Conservation (phyloP, 176 grass and related monocot species). For the Chloris gayana region DNA sequence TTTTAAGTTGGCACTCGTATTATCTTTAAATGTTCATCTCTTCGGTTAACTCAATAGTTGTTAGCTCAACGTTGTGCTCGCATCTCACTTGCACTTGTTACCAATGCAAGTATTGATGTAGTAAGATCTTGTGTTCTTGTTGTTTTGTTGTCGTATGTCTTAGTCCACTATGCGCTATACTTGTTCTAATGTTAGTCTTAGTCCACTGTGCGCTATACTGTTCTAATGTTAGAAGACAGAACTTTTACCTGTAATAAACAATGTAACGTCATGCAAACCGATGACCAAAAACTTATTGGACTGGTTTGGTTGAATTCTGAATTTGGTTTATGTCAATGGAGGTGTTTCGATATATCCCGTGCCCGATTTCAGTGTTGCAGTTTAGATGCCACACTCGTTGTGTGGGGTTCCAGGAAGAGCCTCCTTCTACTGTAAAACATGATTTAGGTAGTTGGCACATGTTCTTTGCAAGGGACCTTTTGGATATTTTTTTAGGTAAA, state of each 20-base stretch:
- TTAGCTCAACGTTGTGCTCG: too few relatives aligned
- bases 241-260: not conserved
- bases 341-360: slow-evolving; percentile 6
- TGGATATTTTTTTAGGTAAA: too few relatives aligned
- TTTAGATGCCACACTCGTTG: not conserved
- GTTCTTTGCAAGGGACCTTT: too few relatives aligned
- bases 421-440: not conserved
- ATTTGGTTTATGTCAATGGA: not conserved
- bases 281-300: not conserved
- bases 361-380: slow-evolving; percentile 2
- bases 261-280: slow-evolving; percentile 8
- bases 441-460: too few relatives aligned
- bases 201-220: not conserved
- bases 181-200: too few relatives aligned
- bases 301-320: not conserved
- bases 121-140: not conserved
- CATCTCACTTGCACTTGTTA: too few relatives aligned
- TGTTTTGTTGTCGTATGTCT: not conserved
- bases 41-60: too few relatives aligned
- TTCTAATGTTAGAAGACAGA: slow-evolving; percentile 6
- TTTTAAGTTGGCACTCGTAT: too few relatives aligned
- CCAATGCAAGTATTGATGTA: too few relatives aligned
- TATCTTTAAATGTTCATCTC: too few relatives aligned
- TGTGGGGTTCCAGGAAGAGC: not conserved
- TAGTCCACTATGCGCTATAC: too few relatives aligned